Evolutionary conservation across 1,284 basidiomycete species (phyloP).

Genomic region (Sporisorium reilianum): DNA sequence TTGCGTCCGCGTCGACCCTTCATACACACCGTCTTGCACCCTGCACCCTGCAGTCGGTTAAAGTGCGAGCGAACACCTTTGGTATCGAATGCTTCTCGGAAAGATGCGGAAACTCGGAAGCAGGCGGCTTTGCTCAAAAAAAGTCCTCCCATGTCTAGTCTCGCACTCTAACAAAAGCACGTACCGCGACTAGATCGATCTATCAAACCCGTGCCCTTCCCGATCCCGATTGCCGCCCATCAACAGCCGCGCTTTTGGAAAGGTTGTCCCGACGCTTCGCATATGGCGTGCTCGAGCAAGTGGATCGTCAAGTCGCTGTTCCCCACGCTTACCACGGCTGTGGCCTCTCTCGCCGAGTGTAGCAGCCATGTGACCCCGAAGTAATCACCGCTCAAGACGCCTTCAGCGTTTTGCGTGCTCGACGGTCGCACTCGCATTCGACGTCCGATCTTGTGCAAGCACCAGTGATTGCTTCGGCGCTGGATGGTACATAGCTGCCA

Average conservation of each 20-base stretch:
- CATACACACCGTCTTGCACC: conserved; percentile 11
- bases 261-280: conserved; percentile 16
- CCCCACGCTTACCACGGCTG: background rate
- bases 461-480: background rate
- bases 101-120: conserved; percentile 24
- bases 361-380: background rate
- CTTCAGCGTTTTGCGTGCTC: conserved; percentile 7
- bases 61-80: background rate
- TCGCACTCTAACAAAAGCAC: conserved; percentile 13
- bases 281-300: conserved; percentile 30
- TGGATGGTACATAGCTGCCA: background rate
- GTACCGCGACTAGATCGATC: background rate
- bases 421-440: background rate
- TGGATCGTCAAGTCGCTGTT: background rate
- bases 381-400: conserved; percentile 1
- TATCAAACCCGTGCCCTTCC: background rate
- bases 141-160: background rate
- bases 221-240: conserved; percentile 6
- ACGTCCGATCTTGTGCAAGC: too few species aligned
- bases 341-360: background rate
- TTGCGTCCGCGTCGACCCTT: background rate
- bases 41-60: conserved; percentile 5
- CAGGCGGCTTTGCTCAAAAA: conserved; percentile 25
- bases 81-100: conserved; percentile 7
- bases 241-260: conserved; percentile 9